Base-by-base conservation (phyloP, 805 yeast species). In the Sugiyamaella americana region DNA sequence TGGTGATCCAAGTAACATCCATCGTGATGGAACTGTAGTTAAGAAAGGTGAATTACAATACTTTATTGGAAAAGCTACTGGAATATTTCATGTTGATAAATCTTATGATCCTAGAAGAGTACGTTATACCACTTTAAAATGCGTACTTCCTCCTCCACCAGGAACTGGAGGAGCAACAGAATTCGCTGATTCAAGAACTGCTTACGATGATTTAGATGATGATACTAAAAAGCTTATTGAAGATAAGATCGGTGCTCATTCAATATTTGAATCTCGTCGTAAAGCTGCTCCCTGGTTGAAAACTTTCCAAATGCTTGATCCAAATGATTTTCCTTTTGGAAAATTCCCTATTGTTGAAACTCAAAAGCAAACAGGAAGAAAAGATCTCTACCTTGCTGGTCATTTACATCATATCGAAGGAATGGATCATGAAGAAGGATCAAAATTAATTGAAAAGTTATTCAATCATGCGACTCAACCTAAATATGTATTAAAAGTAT, bases 1-100 rank as follows among this genome's bases (percentile, higher is more conserved):
- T 18, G 47, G 47, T n/a, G 47, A 44, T 35, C 47, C 47, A 16
- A 44, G 47, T 26, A 44, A 44, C 32, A 44, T 44, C 42, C 47
- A 44, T 22, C 19, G 41, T 8, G 47, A 44, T 22, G 47, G 47
- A 20, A 37, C 42, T 2, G 18, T 44, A 13, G 47, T 44, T 43
- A 37, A 44, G 37, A 39, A 39, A 24, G 47, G 47, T 17, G 47
- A 44, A 41, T 30, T 44, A 16, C 47, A 44, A 24, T 44, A 44
- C 21, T 44, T 44, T 23, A 29, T 44, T 37, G 47, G 47, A 11
- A 44, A 44, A 38, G 47, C 47, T 18, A 44, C 47, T 10, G 47
- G 47, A 6, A 44, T 44, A 18, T 44, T 44, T 38, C 47, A 44
- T 38, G 47, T 44, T 34, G 47, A 44, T 43, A 16, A 37, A 38